Conservation (phyloP, 768 basidiomycete genomes). For the Suillus sp. region DNA sequence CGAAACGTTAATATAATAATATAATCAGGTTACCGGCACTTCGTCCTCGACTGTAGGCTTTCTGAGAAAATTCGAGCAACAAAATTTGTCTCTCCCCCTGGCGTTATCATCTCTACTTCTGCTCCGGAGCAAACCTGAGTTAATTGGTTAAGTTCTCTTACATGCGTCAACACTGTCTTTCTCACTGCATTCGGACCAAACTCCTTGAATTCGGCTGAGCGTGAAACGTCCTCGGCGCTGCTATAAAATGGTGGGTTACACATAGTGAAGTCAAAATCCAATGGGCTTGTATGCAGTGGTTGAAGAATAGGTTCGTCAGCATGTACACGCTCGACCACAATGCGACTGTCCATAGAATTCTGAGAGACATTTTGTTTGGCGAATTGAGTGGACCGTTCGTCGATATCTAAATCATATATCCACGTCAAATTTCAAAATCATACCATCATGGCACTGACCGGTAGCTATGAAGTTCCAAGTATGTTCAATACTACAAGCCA, state of each 20-base stretch:
- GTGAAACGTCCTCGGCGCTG: conserved; percentile 65
- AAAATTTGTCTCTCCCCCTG: conserved; percentile 84
- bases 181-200: conserved; percentile 69
- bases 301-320: conserved; percentile 47
- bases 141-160: not conserved
- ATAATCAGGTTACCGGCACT: conserved; percentile 55
- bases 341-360: conserved; percentile 57
- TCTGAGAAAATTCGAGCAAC: conserved; percentile 78
- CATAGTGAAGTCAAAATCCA: conserved; percentile 76
- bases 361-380: conserved; percentile 58
- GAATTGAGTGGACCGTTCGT: conserved; percentile 55
- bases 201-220: conserved; percentile 64
- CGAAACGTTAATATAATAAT: not conserved
- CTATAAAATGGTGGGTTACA: conserved; percentile 97
- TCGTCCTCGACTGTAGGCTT: conserved; percentile 50
- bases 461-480: conserved; percentile 69
- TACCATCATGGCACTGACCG: conserved; percentile 42
- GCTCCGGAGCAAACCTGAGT: conserved; percentile 83
- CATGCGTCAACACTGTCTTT: conserved; percentile 8
- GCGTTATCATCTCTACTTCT: conserved; percentile 84
- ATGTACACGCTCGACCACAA: conserved; percentile 47
- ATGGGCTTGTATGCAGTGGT: conserved; percentile 18
- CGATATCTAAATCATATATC: conserved; percentile 57
- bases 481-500: conserved; percentile 57
- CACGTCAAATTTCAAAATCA: not conserved